Conservation (phyloP, 2,329 filamentous ascomycete species). For the Sporothrix pseudoabietina region DNA sequence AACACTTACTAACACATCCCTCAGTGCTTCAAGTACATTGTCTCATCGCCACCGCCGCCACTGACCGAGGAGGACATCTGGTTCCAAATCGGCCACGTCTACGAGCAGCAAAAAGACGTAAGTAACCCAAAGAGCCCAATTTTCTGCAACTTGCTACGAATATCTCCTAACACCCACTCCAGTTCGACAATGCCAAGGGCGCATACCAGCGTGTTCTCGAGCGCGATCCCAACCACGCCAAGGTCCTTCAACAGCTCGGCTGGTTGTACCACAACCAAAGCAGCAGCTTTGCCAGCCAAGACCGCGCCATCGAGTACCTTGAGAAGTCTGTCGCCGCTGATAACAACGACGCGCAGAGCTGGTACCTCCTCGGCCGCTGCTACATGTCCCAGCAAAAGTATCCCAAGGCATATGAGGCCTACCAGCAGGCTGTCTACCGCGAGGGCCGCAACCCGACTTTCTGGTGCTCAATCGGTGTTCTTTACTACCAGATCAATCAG, state of each 20-base stretch:
- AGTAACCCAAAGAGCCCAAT: conserved; percentile 47
- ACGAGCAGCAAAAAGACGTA: conserved; percentile 98
- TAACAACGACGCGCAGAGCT: conserved; percentile 93
- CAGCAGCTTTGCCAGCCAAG: conserved; percentile 85
- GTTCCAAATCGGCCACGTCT: conserved; percentile 99
- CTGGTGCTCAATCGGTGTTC: conserved; percentile 98
- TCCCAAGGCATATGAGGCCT: conserved; percentile 96
- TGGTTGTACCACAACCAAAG: conserved; percentile 98
- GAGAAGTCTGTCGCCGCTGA: conserved; percentile 93
- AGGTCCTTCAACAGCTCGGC: conserved; percentile 95
- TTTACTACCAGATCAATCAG: conserved; percentile 99
- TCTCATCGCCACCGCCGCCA: conserved; percentile 85
- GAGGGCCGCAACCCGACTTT: conserved; percentile 97
- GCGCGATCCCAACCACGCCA: conserved; percentile 92
- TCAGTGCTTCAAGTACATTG: conserved; percentile 98
- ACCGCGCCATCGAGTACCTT: conserved; percentile 93
- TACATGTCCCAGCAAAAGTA: conserved; percentile 99
- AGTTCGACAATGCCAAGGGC: conserved; percentile 91
- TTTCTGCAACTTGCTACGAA: too few species aligned
- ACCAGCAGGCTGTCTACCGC: conserved; percentile 97
- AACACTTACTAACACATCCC: conserved; percentile 36
- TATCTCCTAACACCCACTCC: conserved; percentile 26
- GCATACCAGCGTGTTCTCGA: conserved; percentile 94
- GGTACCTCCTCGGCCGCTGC: conserved; percentile 95
- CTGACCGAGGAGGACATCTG: conserved; percentile 97